These are phyloP conservation scores for Tephrocybe sp. DNA, from an alignment of 768 basidiomycete genomes.

Conservation along the genomic window DNA sequence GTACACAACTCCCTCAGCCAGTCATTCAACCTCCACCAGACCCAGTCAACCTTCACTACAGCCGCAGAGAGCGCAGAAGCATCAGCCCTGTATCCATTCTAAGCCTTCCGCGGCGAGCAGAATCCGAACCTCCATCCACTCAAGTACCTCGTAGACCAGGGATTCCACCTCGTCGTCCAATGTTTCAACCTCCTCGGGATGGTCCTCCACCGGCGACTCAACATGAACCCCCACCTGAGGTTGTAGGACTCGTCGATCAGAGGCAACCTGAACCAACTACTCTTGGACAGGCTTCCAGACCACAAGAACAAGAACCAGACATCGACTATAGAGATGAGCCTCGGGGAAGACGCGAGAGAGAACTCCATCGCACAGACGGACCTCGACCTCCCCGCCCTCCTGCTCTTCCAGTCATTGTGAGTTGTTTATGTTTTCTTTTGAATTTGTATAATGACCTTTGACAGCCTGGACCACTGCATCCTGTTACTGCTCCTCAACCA, in stretches of 20 bases:
- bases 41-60: conserved; percentile 48
- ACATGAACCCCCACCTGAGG: background rate
- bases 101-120: conserved; percentile 26
- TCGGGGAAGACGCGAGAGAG: too few species aligned
- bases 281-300: too few species aligned
- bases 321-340: too few species aligned
- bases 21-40: conserved; percentile 51
- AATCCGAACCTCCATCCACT: conserved; percentile 25
- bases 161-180: conserved; percentile 2
- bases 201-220: background rate
- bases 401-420: conserved; percentile 23
- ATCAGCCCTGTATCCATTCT: conserved; percentile 34
- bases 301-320: too few species aligned
- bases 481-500: conserved; percentile 2
- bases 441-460: too few species aligned
- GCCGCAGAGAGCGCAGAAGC: conserved; percentile 35
- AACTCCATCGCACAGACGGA: too few species aligned
- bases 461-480: conserved; percentile 9
- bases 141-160: background rate
- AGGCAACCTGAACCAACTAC: too few species aligned
- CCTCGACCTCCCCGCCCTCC: conserved; percentile 1
- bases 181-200: background rate
- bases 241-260: too few species aligned
- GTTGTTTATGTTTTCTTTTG: conserved; percentile 3
- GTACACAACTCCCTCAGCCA: conserved; percentile 36